Evolutionary conservation across 352 stramenopile species (phyloP), one percentile per base, ranked within the genome.

Genomic region (Globisporangium rhizosaccharum): DNA sequence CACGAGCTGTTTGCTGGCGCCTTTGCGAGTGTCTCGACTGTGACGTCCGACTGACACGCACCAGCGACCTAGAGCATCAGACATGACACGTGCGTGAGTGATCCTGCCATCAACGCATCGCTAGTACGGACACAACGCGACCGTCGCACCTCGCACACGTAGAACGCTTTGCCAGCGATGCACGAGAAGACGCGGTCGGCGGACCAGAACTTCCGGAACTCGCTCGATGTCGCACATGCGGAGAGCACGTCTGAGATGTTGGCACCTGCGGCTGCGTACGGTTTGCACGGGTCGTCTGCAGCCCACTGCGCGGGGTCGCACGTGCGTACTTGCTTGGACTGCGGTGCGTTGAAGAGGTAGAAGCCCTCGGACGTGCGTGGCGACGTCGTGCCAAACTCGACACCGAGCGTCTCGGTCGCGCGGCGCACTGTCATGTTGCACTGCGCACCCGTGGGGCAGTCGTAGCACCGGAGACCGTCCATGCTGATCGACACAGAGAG

Each of bases 181-280:
- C 82, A 90, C 7, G 79, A 72, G 37, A 88, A 92, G 10, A 85
- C 41, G 3, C 82, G 73, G 12, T 84, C 74, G 5, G 78, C 23
- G 0, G 71, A 30, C 82, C 82, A 92, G 50, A 82, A 79, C n/a
- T 86, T 78, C 0, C 59, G 57, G 51, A 88, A 88, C 1, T 61
- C 55, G 5, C 44, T 56, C 37, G 60, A 42, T 1, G 59, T 65
- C 11, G 73, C 63, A 44, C 82, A 91, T 8, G 58, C 17, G 10
- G 69, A 62, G 49, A 89, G 75, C 12, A 88, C 62, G 7, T 76
- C 58, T 1, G 59, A 68, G 11, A 88, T 26, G 28, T 59, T 61
- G 0, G 39, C 18, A 10, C 44, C 56, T 8, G 70, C 37, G 18
- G 26, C 17, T 1, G 68, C 74, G 14, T 71, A 23, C 10, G 47